Evolutionary conservation across 2,329 filamentous ascomycete species (phyloP).

Genomic region (Trichoderma endophyticum): DNA sequence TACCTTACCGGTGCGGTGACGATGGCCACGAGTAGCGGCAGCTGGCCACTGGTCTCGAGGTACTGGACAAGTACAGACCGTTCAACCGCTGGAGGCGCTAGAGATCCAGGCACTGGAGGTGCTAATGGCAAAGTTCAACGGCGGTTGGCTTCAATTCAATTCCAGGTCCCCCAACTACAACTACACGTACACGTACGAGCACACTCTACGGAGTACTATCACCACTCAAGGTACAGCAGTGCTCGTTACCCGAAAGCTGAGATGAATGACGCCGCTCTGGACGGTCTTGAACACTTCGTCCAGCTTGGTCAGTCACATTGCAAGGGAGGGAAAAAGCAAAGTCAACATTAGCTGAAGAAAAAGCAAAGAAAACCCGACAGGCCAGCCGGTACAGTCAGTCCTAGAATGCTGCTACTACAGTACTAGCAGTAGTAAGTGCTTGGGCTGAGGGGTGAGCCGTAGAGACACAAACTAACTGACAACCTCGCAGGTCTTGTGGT

Average conservation of each 20-base stretch:
- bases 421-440: neutral
- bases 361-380: neutral
- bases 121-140: neutral
- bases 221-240: neutral
- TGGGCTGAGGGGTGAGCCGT: slow-evolving; percentile 7
- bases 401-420: neutral
- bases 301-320: neutral
- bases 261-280: neutral
- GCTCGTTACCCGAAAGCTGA: neutral
- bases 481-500: slow-evolving; percentile 11
- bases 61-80: neutral
- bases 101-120: neutral
- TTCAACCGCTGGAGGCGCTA: neutral
- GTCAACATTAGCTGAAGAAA: neutral
- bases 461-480: neutral
- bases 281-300: neutral
- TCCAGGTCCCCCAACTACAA: neutral
- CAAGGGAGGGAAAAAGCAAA: neutral
- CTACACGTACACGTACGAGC: neutral
- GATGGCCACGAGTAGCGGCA: neutral
- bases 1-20: slow-evolving; percentile 1
- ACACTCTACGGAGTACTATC: neutral
- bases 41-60: neutral
- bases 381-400: neutral
- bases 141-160: neutral